These are phyloP conservation scores for Solanum medicagineum DNA, from an alignment of 257 asterid genomes.

Conservation along the genomic window DNA sequence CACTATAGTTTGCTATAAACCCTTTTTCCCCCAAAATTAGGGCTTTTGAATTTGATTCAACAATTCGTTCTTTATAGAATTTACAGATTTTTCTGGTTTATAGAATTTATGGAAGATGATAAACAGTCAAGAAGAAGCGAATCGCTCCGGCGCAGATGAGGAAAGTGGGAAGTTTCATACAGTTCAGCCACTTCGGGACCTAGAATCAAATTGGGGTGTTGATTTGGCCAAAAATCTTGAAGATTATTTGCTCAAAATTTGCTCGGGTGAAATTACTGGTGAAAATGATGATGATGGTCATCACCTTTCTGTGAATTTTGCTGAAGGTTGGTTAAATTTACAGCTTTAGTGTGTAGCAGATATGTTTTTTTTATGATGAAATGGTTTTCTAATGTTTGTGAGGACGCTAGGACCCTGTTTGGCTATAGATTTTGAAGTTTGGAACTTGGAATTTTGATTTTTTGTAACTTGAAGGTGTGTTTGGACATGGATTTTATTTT, in stretches of 20 bases:
- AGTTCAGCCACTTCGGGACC: conserved; percentile 72
- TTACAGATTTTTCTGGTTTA: not conserved
- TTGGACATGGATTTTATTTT: not conserved
- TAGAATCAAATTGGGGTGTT: conserved; percentile 83
- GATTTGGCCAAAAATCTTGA: conserved; percentile 81
- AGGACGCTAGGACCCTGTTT: not conserved
- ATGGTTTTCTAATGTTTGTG: not conserved
- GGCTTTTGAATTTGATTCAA: not conserved
- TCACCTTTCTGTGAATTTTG: conserved; percentile 47
- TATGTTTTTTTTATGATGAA: not conserved
- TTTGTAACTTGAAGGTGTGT: too few relatives aligned
- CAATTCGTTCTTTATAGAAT: not conserved
- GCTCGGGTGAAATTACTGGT: conserved; percentile 66
- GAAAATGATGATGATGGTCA: conserved; percentile 26
- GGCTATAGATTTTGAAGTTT: not conserved
- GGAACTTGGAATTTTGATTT: not conserved
- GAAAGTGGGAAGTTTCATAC: conserved; percentile 33
- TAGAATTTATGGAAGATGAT: not conserved
- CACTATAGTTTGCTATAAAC: not conserved
- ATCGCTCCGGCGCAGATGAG: not conserved
- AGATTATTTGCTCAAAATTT: conserved; percentile 69
- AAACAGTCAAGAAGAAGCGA: not conserved
- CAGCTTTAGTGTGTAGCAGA: not conserved
- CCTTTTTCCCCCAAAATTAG: not conserved
- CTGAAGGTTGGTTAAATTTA: conserved; percentile 46